phyloP scores from a whole-genome alignment of 306 rosid genomes.

The Inga laurina region DNA sequence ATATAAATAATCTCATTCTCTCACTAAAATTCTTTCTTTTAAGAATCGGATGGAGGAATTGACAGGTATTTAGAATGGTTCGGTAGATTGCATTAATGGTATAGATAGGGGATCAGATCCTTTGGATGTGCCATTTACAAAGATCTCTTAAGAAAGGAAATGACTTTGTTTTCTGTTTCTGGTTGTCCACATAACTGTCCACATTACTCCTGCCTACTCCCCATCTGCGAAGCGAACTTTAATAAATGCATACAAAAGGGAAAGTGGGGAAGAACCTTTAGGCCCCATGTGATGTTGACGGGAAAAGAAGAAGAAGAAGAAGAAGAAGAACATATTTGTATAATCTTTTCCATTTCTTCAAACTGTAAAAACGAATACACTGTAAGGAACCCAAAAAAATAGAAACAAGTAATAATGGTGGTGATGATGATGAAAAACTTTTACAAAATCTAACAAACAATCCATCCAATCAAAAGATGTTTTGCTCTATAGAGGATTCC shows the following conservation, averaged over 20 bases:
- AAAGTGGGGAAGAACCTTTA: neutral
- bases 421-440: neutral
- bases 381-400: constrained; percentile 1
- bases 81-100: constrained; percentile 22
- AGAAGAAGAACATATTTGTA: constrained; percentile 20
- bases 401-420: neutral
- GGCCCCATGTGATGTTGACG: neutral
- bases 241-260: neutral
- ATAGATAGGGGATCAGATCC: neutral
- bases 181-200: neutral
- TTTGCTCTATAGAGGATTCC: constrained; percentile 24
- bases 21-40: neutral
- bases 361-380: constrained; percentile 52
- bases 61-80: neutral
- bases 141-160: neutral
- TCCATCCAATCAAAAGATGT: constrained; percentile 43
- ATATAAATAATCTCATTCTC: neutral
- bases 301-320: neutral
- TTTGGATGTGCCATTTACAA: neutral
- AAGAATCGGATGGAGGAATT: constrained; percentile 2
- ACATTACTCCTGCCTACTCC: neutral
- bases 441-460: constrained; percentile 57
- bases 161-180: neutral
- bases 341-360: constrained; percentile 33
- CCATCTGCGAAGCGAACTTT: neutral